Conservation (phyloP, 2,329 filamentous ascomycete genomes). For the Epichloe festucae region DNA sequence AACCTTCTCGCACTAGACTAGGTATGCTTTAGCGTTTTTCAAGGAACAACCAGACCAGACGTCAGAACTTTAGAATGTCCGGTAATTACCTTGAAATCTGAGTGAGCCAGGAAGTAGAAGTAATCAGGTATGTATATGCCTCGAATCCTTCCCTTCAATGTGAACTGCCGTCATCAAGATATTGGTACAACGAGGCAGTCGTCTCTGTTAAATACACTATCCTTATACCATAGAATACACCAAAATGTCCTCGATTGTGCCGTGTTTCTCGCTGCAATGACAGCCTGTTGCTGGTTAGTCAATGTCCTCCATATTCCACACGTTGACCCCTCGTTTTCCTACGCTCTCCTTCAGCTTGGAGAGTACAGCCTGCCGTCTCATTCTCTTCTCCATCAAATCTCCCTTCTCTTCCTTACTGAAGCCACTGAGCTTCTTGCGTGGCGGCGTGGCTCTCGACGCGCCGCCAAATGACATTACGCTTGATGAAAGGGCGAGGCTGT, state of each 20-base stretch:
- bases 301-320: conserved; percentile 37
- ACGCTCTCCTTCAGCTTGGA: conserved; percentile 37
- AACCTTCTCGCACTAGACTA: background rate
- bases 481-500: conserved; percentile 23
- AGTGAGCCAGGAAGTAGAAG: too few relatives aligned
- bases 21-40: background rate
- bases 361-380: conserved; percentile 39
- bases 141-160: too few relatives aligned
- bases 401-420: conserved; percentile 47
- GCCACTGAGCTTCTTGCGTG: conserved; percentile 48
- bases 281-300: conserved; percentile 18
- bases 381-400: conserved; percentile 39
- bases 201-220: conserved; percentile 2
- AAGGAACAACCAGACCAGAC: too few relatives aligned
- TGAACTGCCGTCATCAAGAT: background rate
- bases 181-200: background rate
- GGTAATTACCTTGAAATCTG: too few relatives aligned
- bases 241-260: background rate
- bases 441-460: conserved; percentile 29
- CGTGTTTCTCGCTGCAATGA: background rate
- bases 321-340: conserved; percentile 34
- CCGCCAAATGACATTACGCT: conserved; percentile 28
- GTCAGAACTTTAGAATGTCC: too few relatives aligned
- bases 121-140: too few relatives aligned
- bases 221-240: conserved; percentile 13